Evolutionary conservation across 2,329 filamentous ascomycete genomes (phyloP), one percentile per base, ranked within the genome.

Genomic region (Pseudocercospora vitis): DNA sequence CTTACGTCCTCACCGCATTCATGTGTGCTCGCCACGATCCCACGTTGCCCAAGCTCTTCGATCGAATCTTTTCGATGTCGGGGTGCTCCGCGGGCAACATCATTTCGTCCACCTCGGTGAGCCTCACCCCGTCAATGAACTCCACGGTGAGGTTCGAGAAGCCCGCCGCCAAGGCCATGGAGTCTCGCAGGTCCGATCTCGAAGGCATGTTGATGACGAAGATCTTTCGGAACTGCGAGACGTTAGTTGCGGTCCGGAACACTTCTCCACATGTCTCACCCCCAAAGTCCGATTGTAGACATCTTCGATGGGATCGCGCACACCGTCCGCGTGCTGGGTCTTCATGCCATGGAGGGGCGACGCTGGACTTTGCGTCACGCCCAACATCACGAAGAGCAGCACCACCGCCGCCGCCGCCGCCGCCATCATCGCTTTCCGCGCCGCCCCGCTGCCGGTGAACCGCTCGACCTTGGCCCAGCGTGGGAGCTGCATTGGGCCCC

Each of bases 141-240:
- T 73, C 72, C 21, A 81, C 62, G 0, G 71, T 62, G 6, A 82
- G 61, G 9, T 72, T 71, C 21, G 70, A 78, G 5, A 78, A 69
- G 1, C 74, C 72, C 1, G 77, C 76, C 1, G 76, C 74, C 5
- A 81, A 67, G 1, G 72, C 68, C 62, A 82, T 74, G 2, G 74
- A 70, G 67, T 82, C 78, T 37, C 77, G 73, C 7, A 78, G 74
- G 58, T 83, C 80, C 18, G 73, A 76, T 3, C 80, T 69, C 16
- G 71, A 71, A 0, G 78, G 76, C 4, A 82, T 71, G 42, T 77
- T 80, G 40, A 83, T 73, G 19, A 79, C 77, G 56, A 81, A 74
- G 12, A 82, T 76, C 48, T 78, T 72, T 28, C 78, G 69, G 57
- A 82, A 82, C 79, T 67, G 48, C 19, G 26, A 8, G 5, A 3